Evolutionary conservation across 768 basidiomycete genomes (phyloP).

Genomic region (Pisolithus marmoratus): DNA sequence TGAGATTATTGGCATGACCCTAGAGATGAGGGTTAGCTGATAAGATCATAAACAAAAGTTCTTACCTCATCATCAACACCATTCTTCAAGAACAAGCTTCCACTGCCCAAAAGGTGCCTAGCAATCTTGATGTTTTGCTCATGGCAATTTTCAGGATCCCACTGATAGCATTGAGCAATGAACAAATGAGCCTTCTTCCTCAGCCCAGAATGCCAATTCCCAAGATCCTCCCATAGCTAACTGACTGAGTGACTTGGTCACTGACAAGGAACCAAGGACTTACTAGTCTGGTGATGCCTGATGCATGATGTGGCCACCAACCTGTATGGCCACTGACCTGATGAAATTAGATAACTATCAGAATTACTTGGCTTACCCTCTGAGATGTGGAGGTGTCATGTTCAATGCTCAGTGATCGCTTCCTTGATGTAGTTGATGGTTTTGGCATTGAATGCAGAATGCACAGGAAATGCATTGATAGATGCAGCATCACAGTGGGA

Average conservation of each 20-base stretch:
- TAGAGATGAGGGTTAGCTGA: neutral
- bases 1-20: slow-evolving; percentile 7
- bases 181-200: neutral
- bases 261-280: neutral
- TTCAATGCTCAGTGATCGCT: neutral
- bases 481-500: neutral
- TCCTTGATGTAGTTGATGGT: neutral
- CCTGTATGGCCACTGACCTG: neutral
- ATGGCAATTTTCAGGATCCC: slow-evolving; percentile 2
- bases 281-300: neutral
- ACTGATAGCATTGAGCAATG: neutral
- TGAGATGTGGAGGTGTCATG: neutral
- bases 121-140: neutral
- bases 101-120: neutral
- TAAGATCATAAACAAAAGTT: neutral
- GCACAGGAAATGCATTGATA: neutral
- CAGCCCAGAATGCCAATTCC: slow-evolving; percentile 1
- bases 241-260: neutral
- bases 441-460: neutral
- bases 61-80: neutral
- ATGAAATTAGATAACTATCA: neutral
- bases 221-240: slow-evolving; percentile 4
- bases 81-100: neutral
- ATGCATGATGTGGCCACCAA: neutral
- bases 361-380: neutral